Conservation (phyloP, 192 early-diverging fungal species). For the Backusella parvicylindrica region DNA sequence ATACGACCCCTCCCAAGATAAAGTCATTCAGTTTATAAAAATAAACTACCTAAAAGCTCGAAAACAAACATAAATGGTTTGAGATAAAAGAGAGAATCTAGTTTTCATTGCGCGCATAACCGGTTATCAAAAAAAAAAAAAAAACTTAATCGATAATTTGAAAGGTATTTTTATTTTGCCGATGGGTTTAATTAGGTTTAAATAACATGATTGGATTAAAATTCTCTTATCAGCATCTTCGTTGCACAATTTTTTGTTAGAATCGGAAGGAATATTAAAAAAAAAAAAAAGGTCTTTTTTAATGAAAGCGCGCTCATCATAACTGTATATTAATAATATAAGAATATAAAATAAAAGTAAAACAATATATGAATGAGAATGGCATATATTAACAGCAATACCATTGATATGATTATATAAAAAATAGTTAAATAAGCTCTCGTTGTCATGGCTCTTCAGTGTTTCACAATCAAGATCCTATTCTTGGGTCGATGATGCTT, state of each 20-base stretch:
- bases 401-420: no score
- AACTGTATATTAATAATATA: no score
- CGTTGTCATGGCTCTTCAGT: neutral
- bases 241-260: neutral
- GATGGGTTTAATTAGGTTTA: neutral
- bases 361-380: no score
- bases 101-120: neutral
- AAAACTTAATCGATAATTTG: neutral
- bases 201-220: neutral
- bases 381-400: no score
- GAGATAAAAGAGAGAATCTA: neutral
- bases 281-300: neutral
- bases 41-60: no score
- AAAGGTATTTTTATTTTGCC: neutral
- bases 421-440: neutral
- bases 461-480: neutral
- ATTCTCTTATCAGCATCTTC: neutral
- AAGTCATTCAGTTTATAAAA: no score
- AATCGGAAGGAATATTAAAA: neutral
- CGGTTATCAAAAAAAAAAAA: neutral
- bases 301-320: no score
- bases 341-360: neutral
- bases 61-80: no score
- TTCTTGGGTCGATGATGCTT: neutral
- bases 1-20: no score